Evolutionary conservation across 75 land plant species (phyloP).

Genomic region (Selaginella moellendorffii): DNA sequence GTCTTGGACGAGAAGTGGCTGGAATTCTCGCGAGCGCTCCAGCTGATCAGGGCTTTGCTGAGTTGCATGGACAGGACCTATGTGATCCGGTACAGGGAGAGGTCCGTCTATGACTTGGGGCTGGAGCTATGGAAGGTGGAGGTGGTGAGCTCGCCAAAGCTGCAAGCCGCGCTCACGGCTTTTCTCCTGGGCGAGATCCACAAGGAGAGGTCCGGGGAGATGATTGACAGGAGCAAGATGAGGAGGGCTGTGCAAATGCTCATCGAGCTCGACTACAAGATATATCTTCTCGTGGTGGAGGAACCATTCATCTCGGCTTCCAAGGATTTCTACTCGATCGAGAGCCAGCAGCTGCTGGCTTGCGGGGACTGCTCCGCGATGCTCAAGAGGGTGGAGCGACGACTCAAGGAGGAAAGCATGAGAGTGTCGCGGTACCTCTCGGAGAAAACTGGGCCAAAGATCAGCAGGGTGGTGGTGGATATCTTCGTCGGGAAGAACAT

Average conservation of each 20-base stretch:
- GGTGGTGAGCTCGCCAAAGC: conserved; percentile 53
- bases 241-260: conserved; percentile 81
- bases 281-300: conserved; percentile 87
- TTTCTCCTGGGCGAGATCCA: conserved; percentile 75
- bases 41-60: conserved; percentile 89
- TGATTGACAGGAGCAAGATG: conserved; percentile 83
- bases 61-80: conserved; percentile 98
- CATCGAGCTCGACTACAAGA: conserved; percentile 64
- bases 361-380: not conserved
- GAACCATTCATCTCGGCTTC: conserved; percentile 71
- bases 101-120: conserved; percentile 91
- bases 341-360: conserved; percentile 39
- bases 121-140: conserved; percentile 83
- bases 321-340: conserved; percentile 59
- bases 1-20: conserved; percentile 79
- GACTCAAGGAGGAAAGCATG: conserved; percentile 69
- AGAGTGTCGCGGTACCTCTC: conserved; percentile 73
- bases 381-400: not conserved
- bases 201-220: conserved; percentile 42
- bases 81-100: conserved; percentile 49
- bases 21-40: conserved; percentile 87
- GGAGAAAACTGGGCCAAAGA: conserved; percentile 60
- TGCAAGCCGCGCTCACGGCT: conserved; percentile 42
- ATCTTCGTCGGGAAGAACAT: conserved; percentile 6
- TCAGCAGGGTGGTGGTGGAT: not conserved